Evolutionary conservation across 768 basidiomycete genomes (phyloP), one percentile per base, ranked within the genome.

Genomic region (Saitozyma sp.): DNA sequence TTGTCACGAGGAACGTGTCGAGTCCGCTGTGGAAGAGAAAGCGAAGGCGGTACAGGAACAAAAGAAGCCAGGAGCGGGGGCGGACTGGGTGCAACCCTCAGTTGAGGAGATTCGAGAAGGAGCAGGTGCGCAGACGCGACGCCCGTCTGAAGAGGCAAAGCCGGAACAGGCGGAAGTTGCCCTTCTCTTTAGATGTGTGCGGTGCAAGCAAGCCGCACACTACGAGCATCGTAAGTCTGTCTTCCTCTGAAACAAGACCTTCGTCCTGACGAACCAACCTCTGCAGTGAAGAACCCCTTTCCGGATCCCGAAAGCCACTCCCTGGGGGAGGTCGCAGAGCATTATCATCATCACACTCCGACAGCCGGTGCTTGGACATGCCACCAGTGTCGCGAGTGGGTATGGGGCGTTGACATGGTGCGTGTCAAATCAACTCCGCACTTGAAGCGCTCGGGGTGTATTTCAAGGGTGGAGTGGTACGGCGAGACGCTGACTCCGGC

Each of bases 191-290:
- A 84, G 93, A 29, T 96, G 93, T 78, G 76, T 87, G 55, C 84
- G 87, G 17, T 96, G 93, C 83, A 90, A 88, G 70, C 86, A 92
- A 51, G 82, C 88, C 6, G 85, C 88, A 9, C 93, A 96, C 78
- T 95, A 95, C 76, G 80, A 80, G 20, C 90, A 93, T 79, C 80
- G 75, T 80, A 40, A 66, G 74, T 62, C 8, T 9, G 0, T n/a
- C 14, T 59, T 54, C 38, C 45, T 16, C 50, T 37, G 8, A 11
- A 3, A 9, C 43, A n/a, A 38, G 16, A 11, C 42, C 45, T 49
- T 17, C 17, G 11, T 17, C 14, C 17, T 54, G 17, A 39, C 9
- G 40, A 56, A 51, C 52, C 54, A 6, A 43, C 48, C 50, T 45
- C 1, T 38, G 69, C 79, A 78, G 46, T 79, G 70, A 13, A 76